phyloP scores from a whole-genome alignment of 2,329 filamentous ascomycete species.

The Didymella glomerata region DNA sequence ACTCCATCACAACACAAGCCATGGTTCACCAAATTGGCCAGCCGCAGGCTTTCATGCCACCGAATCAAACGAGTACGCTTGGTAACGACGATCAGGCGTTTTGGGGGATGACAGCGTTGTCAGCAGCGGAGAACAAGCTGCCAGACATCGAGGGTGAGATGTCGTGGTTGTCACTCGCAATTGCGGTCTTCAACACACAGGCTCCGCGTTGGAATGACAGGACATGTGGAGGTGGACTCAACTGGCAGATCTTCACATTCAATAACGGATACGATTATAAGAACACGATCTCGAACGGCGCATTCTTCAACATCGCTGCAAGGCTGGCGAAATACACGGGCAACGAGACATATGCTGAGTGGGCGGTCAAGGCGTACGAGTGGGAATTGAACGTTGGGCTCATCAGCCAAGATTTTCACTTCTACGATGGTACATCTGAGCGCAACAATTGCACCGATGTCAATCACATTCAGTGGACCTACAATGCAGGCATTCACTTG shows the following conservation, averaged over 20 bases:
- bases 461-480: slow-evolving; percentile 56
- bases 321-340: slow-evolving; percentile 73
- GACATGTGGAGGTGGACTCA: slow-evolving; percentile 69
- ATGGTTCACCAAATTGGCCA: slow-evolving; percentile 77
- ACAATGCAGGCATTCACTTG: slow-evolving; percentile 57
- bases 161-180: slow-evolving; percentile 69
- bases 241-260: slow-evolving; percentile 77
- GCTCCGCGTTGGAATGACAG: slow-evolving; percentile 71
- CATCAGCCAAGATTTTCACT: slow-evolving; percentile 55
- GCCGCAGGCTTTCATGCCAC: slow-evolving; percentile 75
- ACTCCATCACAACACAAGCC: slow-evolving; percentile 55
- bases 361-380: slow-evolving; percentile 70
- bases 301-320: slow-evolving; percentile 79
- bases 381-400: slow-evolving; percentile 60
- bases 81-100: slow-evolving; percentile 78
- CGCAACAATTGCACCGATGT: slow-evolving; percentile 54
- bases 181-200: slow-evolving; percentile 76
- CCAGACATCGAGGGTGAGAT: slow-evolving; percentile 58
- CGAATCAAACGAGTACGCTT: slow-evolving; percentile 68
- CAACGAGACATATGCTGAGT: slow-evolving; percentile 62
- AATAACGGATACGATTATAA: slow-evolving; percentile 83
- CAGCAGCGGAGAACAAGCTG: slow-evolving; percentile 72
- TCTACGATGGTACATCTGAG: slow-evolving; percentile 56
- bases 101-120: slow-evolving; percentile 71
- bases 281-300: slow-evolving; percentile 78